These are phyloP conservation scores for Aureobasidium leucospermi DNA, from an alignment of 2,329 filamentous ascomycete genomes.

Conservation along the genomic window DNA sequence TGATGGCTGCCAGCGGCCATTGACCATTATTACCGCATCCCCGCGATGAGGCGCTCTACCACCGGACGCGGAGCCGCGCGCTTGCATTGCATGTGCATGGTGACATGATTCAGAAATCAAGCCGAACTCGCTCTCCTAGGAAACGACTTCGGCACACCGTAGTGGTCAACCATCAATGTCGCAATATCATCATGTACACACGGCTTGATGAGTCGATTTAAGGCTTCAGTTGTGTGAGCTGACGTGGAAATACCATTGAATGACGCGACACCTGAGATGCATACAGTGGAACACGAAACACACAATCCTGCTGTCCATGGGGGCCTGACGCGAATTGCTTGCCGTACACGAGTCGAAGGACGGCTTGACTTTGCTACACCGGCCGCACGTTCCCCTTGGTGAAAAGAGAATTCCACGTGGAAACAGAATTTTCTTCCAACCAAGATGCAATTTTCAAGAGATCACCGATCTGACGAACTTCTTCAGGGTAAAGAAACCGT, in stretches of 20 bases:
- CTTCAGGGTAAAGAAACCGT: constrained; percentile 4
- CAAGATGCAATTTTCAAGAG: constrained; percentile 1
- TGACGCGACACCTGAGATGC: neutral
- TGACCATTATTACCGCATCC: neutral
- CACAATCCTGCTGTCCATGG: neutral
- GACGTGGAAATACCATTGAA: neutral
- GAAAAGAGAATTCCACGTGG: constrained; percentile 5
- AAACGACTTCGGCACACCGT: constrained; percentile 1
- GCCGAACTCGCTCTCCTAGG: neutral
- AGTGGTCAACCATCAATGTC: neutral
- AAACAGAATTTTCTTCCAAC: constrained; percentile 9
- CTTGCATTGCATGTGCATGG: constrained; percentile 12
- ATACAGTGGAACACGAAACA: neutral
- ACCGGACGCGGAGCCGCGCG: constrained; percentile 9
- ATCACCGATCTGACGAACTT: constrained; percentile 11
- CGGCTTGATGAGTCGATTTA: neutral
- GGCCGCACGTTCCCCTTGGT: neutral
- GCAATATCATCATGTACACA: neutral
- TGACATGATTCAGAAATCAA: constrained; percentile 1
- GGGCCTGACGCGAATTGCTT: neutral
- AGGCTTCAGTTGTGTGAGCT: neutral
- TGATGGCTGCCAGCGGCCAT: neutral
- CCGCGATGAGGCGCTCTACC: neutral
- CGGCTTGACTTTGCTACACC: neutral
- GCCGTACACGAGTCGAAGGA: neutral